phyloP scores from a whole-genome alignment of 805 yeast species.

The Schwanniomyces occidentalis region DNA sequence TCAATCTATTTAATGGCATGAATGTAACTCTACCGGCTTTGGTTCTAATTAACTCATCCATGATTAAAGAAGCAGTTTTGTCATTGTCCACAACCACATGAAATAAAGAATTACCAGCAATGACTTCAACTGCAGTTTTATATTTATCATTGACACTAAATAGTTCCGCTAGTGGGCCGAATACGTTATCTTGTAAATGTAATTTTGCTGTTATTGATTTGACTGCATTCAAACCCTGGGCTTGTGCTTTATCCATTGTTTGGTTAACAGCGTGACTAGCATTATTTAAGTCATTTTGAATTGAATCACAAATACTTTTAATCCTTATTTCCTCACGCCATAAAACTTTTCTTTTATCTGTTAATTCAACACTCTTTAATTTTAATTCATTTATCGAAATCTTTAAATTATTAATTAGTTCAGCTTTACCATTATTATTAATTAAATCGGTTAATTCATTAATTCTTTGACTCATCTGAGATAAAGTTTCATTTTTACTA shows the following conservation, averaged over 20 bases:
- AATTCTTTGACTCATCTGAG: slow-evolving; percentile 14
- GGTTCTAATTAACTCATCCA: slow-evolving; percentile 71
- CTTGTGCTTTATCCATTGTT: slow-evolving; percentile 72
- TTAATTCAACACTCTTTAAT: slow-evolving; percentile 40
- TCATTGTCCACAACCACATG: slow-evolving; percentile 90
- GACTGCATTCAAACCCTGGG: slow-evolving; percentile 70
- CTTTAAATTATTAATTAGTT: slow-evolving; percentile 20
- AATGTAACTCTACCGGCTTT: slow-evolving; percentile 86
- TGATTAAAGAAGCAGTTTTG: slow-evolving; percentile 73
- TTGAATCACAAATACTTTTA: slow-evolving; percentile 55
- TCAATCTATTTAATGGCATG: slow-evolving; percentile 79
- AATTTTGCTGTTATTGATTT: slow-evolving; percentile 59
- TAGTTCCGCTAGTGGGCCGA: slow-evolving; percentile 85
- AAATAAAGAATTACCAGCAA: slow-evolving; percentile 84
- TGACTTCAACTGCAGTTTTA: slow-evolving; percentile 81
- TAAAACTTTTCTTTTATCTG: slow-evolving; percentile 66
- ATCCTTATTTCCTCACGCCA: slow-evolving; percentile 80
- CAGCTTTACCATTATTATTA: slow-evolving; percentile 8
- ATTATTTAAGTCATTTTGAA: slow-evolving; percentile 52
- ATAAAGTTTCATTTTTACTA: slow-evolving; percentile 24
- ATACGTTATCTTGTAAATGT: slow-evolving; percentile 58
- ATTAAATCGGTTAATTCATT: slow-evolving; percentile 13
- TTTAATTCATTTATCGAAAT: slow-evolving; percentile 44
- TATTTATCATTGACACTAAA: slow-evolving; percentile 80
- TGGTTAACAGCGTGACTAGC: slow-evolving; percentile 65